Conservation (phyloP, 768 basidiomycete species). For the Xerocomellus intermedius region DNA sequence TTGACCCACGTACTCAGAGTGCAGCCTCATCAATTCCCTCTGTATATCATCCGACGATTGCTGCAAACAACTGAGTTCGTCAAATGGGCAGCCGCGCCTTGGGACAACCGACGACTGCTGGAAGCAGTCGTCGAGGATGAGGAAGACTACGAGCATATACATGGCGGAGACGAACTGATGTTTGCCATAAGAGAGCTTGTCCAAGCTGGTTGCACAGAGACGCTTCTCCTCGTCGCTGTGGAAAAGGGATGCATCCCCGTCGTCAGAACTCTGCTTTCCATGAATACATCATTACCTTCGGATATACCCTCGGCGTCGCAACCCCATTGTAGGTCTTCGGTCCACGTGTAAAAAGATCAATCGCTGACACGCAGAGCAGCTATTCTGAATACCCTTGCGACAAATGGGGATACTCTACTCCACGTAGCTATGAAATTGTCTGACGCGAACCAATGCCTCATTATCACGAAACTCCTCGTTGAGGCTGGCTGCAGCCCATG, state of each 20-base stretch:
- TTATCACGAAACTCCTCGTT: neutral
- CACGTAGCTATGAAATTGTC: neutral
- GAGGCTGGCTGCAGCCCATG: neutral
- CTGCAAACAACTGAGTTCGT: neutral
- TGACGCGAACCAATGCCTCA: slow-evolving; percentile 4
- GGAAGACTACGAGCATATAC: neutral
- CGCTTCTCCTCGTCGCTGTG: slow-evolving; percentile 4
- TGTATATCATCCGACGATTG: neutral
- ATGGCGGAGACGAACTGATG: neutral
- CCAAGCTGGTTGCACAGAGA: neutral
- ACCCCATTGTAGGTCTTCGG: neutral
- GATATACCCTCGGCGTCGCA: neutral
- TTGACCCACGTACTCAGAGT: neutral
- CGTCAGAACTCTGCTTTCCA: neutral
- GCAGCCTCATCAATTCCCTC: slow-evolving; percentile 1
- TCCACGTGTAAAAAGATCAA: accelerated
- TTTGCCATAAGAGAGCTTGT: neutral
- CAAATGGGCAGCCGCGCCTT: neutral
- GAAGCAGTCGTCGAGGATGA: slow-evolving; percentile 1
- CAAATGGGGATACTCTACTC: slow-evolving; percentile 9
- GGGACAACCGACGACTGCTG: slow-evolving; percentile 4
- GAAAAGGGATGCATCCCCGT: slow-evolving; percentile 2
- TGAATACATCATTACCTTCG: neutral
- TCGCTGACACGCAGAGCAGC: neutral
- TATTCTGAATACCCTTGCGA: neutral